phyloP scores from a whole-genome alignment of 2,329 filamentous ascomycete genomes.

The Fusarium chaquense region DNA sequence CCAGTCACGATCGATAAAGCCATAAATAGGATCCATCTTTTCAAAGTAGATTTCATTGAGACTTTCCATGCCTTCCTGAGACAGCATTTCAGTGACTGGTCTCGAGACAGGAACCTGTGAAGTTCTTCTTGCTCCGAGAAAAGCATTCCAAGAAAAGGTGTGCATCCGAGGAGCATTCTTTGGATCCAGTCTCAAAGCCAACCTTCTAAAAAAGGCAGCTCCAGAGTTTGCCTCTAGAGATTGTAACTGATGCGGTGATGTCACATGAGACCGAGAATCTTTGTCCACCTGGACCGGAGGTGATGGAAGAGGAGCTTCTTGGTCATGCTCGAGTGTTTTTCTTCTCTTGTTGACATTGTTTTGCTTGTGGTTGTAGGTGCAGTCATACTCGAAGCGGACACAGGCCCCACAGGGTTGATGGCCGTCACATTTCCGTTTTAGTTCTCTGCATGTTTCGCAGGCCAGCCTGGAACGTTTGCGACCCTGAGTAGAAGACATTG shows the following conservation, averaged over 20 bases:
- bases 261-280: background rate
- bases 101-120: slow-evolving; percentile 42
- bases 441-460: slow-evolving; percentile 64
- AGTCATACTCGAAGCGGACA: slow-evolving; percentile 65
- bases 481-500: slow-evolving; percentile 39
- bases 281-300: slow-evolving; percentile 11
- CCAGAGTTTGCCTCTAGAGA: slow-evolving; percentile 69
- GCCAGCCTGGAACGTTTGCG: slow-evolving; percentile 58
- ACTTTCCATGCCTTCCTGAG: slow-evolving; percentile 60
- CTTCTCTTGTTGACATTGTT: slow-evolving; percentile 30
- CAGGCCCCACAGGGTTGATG: slow-evolving; percentile 65
- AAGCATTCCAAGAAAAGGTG: slow-evolving; percentile 67
- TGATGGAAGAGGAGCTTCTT: background rate
- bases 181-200: slow-evolving; percentile 66
- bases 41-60: slow-evolving; percentile 64
- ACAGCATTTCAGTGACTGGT: slow-evolving; percentile 60
- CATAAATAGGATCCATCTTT: slow-evolving; percentile 65
- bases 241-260: slow-evolving; percentile 48
- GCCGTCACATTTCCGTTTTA: slow-evolving; percentile 69
- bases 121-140: slow-evolving; percentile 47
- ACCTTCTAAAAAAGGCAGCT: slow-evolving; percentile 65
- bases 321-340: slow-evolving; percentile 10
- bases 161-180: slow-evolving; percentile 65
- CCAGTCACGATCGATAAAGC: slow-evolving; percentile 57
- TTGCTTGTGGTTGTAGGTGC: slow-evolving; percentile 56